These are phyloP conservation scores for Ampelocalamus luodianensis DNA, from an alignment of 176 grass and related monocot genomes.

Conservation along the genomic window DNA sequence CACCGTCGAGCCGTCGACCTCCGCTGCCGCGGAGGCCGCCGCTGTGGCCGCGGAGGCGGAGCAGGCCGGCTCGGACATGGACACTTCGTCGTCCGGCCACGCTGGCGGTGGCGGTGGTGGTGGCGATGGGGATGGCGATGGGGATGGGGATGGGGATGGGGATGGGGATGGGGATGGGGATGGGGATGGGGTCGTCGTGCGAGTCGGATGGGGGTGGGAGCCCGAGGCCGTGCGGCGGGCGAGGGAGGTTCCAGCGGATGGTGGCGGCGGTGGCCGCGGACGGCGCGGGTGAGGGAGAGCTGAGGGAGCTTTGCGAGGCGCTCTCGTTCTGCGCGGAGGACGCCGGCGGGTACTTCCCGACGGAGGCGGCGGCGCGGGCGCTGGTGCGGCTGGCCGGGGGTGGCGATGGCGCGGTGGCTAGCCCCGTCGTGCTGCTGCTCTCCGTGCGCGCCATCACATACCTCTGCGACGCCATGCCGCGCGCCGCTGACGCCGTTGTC, in stretches of 20 bases:
- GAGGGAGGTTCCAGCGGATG: slow-evolving; percentile 60
- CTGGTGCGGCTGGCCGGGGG: slow-evolving; percentile 62
- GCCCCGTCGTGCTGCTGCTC: slow-evolving; percentile 73
- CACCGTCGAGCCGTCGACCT: slow-evolving; percentile 58
- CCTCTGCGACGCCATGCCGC: slow-evolving; percentile 90
- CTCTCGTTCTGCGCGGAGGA: slow-evolving; percentile 92
- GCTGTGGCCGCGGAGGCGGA: not conserved
- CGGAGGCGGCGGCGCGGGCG: slow-evolving; percentile 60
- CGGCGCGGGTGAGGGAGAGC: slow-evolving; percentile 47
- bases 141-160: slow-evolving; percentile 23
- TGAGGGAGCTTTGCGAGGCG: slow-evolving; percentile 90
- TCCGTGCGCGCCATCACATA: slow-evolving; percentile 88
- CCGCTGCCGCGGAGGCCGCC: not conserved
- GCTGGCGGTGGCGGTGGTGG: slow-evolving; percentile 45
- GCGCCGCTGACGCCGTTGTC: slow-evolving; percentile 68
- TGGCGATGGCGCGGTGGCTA: slow-evolving; percentile 26
- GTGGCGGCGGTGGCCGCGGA: slow-evolving; percentile 63
- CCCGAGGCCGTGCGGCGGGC: slow-evolving; percentile 30
- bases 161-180: too few relatives aligned
- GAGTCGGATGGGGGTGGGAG: slow-evolving; percentile 60
- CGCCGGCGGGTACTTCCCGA: slow-evolving; percentile 57
- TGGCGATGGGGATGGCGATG: slow-evolving; percentile 23
- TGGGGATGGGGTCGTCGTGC: slow-evolving; percentile 65
- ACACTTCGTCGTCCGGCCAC: slow-evolving; percentile 63
- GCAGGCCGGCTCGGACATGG: slow-evolving; percentile 59